Conservation (phyloP, 768 basidiomycete genomes). For the Amanita brunnescens region DNA sequence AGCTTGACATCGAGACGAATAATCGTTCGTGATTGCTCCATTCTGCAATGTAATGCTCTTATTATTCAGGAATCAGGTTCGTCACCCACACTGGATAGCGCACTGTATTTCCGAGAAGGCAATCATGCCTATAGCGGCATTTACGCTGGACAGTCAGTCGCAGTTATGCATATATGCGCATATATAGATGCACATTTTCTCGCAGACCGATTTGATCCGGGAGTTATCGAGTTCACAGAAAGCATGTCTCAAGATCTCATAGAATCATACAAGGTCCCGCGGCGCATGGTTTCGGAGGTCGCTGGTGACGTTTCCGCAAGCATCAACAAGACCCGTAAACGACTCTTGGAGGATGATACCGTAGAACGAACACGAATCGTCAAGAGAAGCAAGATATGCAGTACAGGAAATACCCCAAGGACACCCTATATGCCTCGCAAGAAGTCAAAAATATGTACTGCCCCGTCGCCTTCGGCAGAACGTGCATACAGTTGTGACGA, state of each 20-base stretch:
- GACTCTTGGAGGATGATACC: not conserved
- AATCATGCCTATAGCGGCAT: constrained; percentile 27
- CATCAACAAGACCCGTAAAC: not conserved
- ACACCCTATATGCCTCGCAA: not conserved
- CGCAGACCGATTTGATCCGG: not conserved
- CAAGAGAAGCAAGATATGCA: not conserved
- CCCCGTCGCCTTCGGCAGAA: not conserved
- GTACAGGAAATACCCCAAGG: not conserved
- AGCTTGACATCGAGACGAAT: constrained; percentile 4
- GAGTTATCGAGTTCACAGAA: not conserved
- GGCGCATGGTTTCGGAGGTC: not conserved
- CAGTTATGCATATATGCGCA: not conserved
- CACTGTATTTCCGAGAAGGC: constrained; percentile 24
- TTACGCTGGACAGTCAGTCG: constrained; percentile 27
- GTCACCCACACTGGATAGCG: constrained; percentile 29
- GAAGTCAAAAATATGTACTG: not conserved
- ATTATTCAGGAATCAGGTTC: constrained; percentile 22
- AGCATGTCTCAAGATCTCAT: not conserved
- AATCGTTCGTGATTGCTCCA: not conserved
- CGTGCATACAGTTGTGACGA: not conserved
- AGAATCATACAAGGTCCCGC: not conserved
- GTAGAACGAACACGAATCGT: not conserved
- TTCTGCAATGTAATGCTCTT: not conserved
- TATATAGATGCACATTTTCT: not conserved
- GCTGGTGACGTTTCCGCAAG: not conserved